Conservation (phyloP, 2,329 filamentous ascomycete genomes). For the Colletotrichum musae region DNA sequence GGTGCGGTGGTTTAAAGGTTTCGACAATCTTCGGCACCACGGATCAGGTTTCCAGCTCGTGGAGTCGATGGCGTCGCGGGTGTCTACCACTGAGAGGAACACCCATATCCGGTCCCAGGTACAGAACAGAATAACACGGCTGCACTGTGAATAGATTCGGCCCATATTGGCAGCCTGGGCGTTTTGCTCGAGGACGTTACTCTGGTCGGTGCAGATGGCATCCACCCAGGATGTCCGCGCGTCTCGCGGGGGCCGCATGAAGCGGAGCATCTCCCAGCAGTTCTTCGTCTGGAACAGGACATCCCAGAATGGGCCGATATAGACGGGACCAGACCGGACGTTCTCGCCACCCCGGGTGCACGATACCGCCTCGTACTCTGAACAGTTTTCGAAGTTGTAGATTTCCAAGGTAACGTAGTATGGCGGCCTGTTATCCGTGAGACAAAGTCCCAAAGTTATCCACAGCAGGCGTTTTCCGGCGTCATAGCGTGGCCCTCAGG, state of each 20-base stretch:
- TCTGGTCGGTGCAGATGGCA: constrained; percentile 46
- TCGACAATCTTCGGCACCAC: background rate
- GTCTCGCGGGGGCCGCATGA: constrained; percentile 34
- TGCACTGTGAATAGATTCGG: constrained; percentile 44
- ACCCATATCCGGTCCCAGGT: constrained; percentile 40
- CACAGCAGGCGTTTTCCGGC: no score
- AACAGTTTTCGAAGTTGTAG: background rate
- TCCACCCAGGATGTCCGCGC: constrained; percentile 46
- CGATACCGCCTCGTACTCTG: constrained; percentile 20
- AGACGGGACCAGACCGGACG: background rate
- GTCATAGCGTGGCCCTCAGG: no score
- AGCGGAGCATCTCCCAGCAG: constrained; percentile 45
- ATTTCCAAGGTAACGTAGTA: background rate
- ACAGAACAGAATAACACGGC: constrained; percentile 38
- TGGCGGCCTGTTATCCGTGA: background rate
- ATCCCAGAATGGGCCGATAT: constrained; percentile 47
- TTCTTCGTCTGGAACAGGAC: constrained; percentile 48
- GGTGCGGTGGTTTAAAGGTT: background rate
- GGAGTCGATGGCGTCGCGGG: background rate
- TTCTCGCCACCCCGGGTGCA: constrained; percentile 11
- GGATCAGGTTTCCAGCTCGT: background rate
- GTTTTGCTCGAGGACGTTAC: constrained; percentile 41
- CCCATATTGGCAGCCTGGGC: constrained; percentile 45
- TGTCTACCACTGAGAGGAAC: background rate
- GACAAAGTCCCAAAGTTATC: no score